phyloP scores from a whole-genome alignment of 2,329 filamentous ascomycete genomes.

The Parastagonospora avenae region DNA sequence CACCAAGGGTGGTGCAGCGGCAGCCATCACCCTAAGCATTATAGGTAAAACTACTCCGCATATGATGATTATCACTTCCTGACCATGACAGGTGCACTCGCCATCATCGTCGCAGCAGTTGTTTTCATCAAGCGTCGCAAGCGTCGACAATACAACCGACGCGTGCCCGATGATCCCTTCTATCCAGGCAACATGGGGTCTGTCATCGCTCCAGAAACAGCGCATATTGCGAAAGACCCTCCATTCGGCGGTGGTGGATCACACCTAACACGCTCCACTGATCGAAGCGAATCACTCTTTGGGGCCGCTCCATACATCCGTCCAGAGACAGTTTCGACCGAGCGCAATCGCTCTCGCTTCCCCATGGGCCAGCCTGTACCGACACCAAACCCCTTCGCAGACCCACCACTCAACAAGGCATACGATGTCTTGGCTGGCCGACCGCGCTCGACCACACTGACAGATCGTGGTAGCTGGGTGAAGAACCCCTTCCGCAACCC shows the following conservation, averaged over 20 bases:
- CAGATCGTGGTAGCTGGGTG: conserved; percentile 41
- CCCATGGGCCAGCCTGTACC: conserved; percentile 17
- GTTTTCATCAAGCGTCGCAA: conserved; percentile 34
- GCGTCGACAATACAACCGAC: conserved; percentile 16
- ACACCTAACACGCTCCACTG: conserved; percentile 30
- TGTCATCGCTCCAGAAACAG: conserved; percentile 26
- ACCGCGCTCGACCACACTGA: conserved; percentile 41
- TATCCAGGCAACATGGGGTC: conserved; percentile 28
- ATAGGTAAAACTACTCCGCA: conserved; percentile 25
- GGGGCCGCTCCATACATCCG: conserved; percentile 31
- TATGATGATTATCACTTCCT: neutral
- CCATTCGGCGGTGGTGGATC: conserved; percentile 14
- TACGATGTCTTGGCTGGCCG: conserved; percentile 42
- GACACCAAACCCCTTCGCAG: conserved; percentile 43
- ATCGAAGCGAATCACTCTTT: conserved; percentile 35
- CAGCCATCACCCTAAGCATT: conserved; percentile 38
- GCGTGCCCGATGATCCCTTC: conserved; percentile 33
- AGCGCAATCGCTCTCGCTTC: conserved; percentile 25
- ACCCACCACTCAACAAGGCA: conserved; percentile 43
- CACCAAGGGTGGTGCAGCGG: conserved; percentile 35
- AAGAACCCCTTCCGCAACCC: conserved; percentile 44
- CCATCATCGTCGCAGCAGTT: conserved; percentile 26
- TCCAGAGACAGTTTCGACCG: conserved; percentile 41
- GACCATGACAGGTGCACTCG: conserved; percentile 29
- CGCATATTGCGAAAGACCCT: conserved; percentile 18